Evolutionary conservation across 352 stramenopile genomes (phyloP), one percentile per base, ranked within the genome.

Genomic region (Pythium rishiriense): DNA sequence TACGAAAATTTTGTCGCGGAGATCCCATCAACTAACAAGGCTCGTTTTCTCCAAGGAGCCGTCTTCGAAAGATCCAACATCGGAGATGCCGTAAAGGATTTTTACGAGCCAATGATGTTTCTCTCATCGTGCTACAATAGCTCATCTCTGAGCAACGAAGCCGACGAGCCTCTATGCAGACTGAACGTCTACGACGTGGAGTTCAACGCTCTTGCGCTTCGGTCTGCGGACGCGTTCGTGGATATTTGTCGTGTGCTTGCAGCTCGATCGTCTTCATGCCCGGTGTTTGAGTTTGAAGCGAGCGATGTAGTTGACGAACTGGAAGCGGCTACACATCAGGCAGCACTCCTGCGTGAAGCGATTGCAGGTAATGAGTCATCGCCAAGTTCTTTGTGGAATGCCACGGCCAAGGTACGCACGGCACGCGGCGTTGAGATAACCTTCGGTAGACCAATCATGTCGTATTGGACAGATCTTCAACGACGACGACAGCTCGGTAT

Each of bases 61-160:
- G 50, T 77, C 4, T 43, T 87, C 5, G 64, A 79, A 9, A 49
- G 81, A 7, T 78, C 75, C 43, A 45, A 58, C 19, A 22, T 53
- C 43, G 53, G 3, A 12, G 37, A 81, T 24, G 62, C 73, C 12
- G 42, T 92, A 10, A 39, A 75, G 1, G 74, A 89, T 35, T 45
- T 90, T n/a, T 95, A 90, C 58, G 78, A 95, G 51, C 86, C 86
- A 4, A 91, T 95, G 78, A 62, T 93, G 28, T 95, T 88, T 72
- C 55, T 95, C 17, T 84, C 84, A 24, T 72, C 68, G 17, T 72
- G 35, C 41, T 54, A 56, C 12, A 48, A 53, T 17, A 41, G 43
- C 22, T 48, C 43, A 11, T 48, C 28, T 12, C 2, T 4, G 10
- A 17, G 3, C 2, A 25, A 29, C 17, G 7, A 5, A 14, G 33